A percentile compares a stretch with the other conserved stretches of the same genome.
phyloP scores from a whole-genome alignment of 73 alveolate genomes.

The Tetrahymena elliotti region DNA sequence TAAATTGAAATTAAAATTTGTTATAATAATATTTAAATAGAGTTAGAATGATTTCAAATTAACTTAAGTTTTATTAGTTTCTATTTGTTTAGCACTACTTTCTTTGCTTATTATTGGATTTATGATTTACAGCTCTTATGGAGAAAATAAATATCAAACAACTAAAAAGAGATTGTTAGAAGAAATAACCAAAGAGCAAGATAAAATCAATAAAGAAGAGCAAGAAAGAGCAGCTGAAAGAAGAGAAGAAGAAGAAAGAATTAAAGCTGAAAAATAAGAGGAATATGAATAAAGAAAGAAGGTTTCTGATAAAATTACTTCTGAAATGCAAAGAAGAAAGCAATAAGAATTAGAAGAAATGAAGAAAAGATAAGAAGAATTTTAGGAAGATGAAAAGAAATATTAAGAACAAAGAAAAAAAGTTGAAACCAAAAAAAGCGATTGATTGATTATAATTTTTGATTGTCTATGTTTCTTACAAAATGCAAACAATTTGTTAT shows the following conservation, averaged over 20 bases:
- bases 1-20: background rate
- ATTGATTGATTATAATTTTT: background rate
- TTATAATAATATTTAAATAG: background rate
- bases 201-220: background rate
- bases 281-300: background rate
- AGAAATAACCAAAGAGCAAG: background rate
- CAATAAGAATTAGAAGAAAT: background rate
- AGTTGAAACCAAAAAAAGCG: background rate
- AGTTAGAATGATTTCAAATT: background rate
- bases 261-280: background rate
- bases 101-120: background rate
- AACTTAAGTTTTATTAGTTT: background rate
- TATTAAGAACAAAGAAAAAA: background rate
- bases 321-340: background rate
- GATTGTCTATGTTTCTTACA: too few species aligned
- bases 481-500: too few species aligned
- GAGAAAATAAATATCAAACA: background rate
- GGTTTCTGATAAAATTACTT: background rate
- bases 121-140: background rate
- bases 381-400: background rate
- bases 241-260: background rate
- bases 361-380: background rate
- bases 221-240: background rate
- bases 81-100: background rate
- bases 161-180: background rate